Evolutionary conservation across 352 stramenopile species (phyloP).

Genomic region (Pythium dissimile): DNA sequence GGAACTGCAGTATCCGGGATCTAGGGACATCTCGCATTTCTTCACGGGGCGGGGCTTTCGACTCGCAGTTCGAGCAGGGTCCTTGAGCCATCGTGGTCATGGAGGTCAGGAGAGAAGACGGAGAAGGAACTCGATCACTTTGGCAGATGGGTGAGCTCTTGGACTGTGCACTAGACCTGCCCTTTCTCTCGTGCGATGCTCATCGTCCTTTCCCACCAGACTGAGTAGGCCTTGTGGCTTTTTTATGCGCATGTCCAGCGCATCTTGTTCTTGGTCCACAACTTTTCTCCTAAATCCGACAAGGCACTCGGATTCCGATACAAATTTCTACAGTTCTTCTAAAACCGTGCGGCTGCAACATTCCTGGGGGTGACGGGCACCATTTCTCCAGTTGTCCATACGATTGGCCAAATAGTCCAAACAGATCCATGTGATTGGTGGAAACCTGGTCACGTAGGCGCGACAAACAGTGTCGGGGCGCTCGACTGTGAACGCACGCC

Average conservation of each 20-base stretch:
- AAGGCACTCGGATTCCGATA: background rate
- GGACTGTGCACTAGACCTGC: background rate
- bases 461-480: background rate
- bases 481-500: background rate
- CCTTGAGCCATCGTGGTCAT: too few species aligned
- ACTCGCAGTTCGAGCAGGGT: too few species aligned
- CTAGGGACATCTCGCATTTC: background rate
- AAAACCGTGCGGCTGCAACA: too few species aligned
- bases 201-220: background rate
- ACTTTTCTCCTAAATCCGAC: constrained; percentile 3
- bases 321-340: constrained; percentile 2
- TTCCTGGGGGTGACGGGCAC: background rate
- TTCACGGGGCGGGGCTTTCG: background rate
- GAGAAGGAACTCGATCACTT: background rate
- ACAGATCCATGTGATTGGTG: background rate
- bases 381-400: background rate
- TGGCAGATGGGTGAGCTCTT: background rate
- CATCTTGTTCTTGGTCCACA: background rate
- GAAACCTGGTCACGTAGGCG: constrained; percentile 2
- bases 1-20: too few species aligned
- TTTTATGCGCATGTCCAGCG: background rate
- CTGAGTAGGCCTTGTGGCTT: background rate
- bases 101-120: background rate
- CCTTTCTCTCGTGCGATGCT: background rate
- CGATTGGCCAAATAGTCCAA: constrained; percentile 3